Conservation (phyloP, 208 protist genomes). For the Strigomonas galati region DNA sequence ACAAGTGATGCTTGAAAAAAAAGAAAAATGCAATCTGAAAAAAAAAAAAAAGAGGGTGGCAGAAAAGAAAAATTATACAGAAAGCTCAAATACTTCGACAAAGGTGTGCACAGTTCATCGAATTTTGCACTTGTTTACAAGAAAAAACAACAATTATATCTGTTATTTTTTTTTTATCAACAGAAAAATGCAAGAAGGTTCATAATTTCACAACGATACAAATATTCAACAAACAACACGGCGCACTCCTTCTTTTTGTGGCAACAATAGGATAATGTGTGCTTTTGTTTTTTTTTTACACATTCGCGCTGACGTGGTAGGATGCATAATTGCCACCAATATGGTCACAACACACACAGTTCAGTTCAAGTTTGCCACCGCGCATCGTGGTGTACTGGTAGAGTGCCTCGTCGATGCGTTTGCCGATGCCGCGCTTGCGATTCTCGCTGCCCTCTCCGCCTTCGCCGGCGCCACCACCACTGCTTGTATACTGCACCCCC, state of each 20-base stretch:
- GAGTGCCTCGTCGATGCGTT: constrained; percentile 62
- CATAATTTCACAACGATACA: too few relatives aligned
- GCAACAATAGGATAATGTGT: not conserved
- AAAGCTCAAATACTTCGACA: not conserved
- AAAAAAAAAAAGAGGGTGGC: constrained; percentile 13
- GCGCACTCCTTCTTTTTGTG: too few relatives aligned
- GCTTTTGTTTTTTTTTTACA: constrained; percentile 11
- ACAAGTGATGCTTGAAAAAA: too few relatives aligned
- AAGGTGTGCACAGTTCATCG: too few relatives aligned
- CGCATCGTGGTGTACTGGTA: constrained; percentile 79
- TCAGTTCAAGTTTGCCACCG: constrained; percentile 73
- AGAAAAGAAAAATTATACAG: not conserved
- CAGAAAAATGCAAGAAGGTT: too few relatives aligned
- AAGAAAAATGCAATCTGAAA: constrained; percentile 6
- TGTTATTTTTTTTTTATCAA: constrained; percentile 1
- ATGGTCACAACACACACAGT: constrained; percentile 90
- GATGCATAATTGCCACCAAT: constrained; percentile 85
- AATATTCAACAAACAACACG: too few relatives aligned
- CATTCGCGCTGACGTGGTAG: constrained; percentile 53
- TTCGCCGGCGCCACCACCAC: constrained; percentile 12
- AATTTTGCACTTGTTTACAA: not conserved
- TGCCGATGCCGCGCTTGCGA: not conserved
- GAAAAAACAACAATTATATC: not conserved
- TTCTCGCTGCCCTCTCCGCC: not conserved
- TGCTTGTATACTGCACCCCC: constrained; percentile 36